These are phyloP conservation scores for Cucurbita pepo DNA, from an alignment of 306 rosid species.

Conservation along the genomic window DNA sequence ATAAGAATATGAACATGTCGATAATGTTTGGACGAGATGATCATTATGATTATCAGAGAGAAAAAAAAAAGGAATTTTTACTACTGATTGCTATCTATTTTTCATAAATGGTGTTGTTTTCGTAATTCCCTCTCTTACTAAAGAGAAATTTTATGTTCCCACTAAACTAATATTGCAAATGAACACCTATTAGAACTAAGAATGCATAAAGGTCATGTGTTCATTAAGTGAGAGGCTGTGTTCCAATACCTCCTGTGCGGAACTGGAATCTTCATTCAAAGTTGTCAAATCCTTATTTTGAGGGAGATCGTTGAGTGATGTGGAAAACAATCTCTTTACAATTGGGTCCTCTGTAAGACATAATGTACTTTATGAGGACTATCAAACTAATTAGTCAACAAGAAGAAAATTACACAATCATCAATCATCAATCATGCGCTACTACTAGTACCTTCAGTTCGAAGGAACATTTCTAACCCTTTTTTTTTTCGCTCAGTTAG, in stretches of 20 bases:
- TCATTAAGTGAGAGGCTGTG: background rate
- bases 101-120: background rate
- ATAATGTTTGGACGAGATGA: background rate
- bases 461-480: background rate
- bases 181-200: background rate
- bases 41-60: background rate
- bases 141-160: background rate
- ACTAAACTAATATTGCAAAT: background rate
- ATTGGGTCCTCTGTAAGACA: conserved; percentile 58
- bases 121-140: background rate
- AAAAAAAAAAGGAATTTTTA: background rate
- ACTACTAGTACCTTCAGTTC: background rate
- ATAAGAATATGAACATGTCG: background rate
- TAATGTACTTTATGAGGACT: background rate
- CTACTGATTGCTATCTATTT: background rate
- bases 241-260: conserved; percentile 36
- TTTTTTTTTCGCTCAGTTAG: background rate
- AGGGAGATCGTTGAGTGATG: conserved; percentile 41
- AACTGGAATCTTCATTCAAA: conserved; percentile 29
- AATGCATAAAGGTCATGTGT: background rate
- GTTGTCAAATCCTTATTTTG: conserved; percentile 33
- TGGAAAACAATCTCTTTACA: conserved; percentile 45
- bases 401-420: background rate
- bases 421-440: background rate
- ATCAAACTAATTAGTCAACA: background rate